Percentiles rank a stretch among this genome's conserved stretches.
These are phyloP conservation scores for Schwanniomyces etchellsii DNA, from an alignment of 1,139 yeast genomes.

Conservation along the genomic window DNA sequence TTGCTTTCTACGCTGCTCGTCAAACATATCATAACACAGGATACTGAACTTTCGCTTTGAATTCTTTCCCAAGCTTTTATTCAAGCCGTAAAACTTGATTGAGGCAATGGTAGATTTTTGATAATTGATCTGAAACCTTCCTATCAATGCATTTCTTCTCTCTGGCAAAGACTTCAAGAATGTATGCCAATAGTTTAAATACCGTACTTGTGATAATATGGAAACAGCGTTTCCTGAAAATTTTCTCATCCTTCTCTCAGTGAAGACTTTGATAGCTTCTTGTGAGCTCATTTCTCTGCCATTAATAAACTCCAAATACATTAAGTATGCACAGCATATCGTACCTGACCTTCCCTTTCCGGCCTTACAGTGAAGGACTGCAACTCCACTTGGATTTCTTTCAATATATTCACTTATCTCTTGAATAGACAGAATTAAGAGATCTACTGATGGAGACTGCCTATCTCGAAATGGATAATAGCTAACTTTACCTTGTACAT, in stretches of 20 bases:
- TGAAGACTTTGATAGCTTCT: constrained; percentile 49
- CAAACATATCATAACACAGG: background rate
- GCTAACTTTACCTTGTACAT: constrained; percentile 23
- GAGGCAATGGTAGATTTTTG: constrained; percentile 5
- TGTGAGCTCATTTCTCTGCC: constrained; percentile 18
- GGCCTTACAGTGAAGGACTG: constrained; percentile 80
- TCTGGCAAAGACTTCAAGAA: constrained; percentile 14
- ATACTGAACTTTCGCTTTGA: background rate
- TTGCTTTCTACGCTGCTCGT: background rate
- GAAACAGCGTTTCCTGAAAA: constrained; percentile 66
- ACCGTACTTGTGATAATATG: constrained; percentile 64
- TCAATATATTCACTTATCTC: constrained; percentile 42
- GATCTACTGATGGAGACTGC: constrained; percentile 60
- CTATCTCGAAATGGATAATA: constrained; percentile 71
- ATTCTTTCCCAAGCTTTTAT: too few species aligned
- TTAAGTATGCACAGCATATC: constrained; percentile 63
- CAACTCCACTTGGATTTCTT: constrained; percentile 36
- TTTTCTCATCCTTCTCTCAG: constrained; percentile 51
- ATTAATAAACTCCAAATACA: constrained; percentile 26
- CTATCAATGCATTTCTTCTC: constrained; percentile 1
- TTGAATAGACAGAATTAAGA: constrained; percentile 38
- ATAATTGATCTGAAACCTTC: background rate
- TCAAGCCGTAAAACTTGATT: constrained; percentile 2
- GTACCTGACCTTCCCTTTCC: constrained; percentile 93
- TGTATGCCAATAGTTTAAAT: constrained; percentile 53